phyloP scores from a whole-genome alignment of 371 early-diverging fungal genomes.

The Mycotypha africana region DNA sequence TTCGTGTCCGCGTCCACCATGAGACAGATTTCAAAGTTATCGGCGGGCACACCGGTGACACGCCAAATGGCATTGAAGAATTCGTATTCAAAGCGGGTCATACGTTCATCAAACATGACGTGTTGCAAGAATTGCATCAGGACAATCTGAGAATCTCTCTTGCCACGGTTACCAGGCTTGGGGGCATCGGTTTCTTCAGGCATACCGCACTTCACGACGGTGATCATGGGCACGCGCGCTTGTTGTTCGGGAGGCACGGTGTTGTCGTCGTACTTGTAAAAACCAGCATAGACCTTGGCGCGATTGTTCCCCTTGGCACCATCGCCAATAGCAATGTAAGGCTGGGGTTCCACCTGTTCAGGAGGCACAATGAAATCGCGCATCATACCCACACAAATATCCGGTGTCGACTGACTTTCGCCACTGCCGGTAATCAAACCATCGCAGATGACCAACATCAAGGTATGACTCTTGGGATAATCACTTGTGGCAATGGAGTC shows the following conservation, averaged over 20 bases:
- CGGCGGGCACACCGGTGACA: slow-evolving; percentile 78
- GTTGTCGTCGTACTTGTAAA: slow-evolving; percentile 65
- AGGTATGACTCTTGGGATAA: slow-evolving; percentile 87
- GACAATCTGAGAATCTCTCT: slow-evolving; percentile 98
- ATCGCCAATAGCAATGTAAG: slow-evolving; percentile 93
- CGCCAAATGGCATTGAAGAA: slow-evolving; percentile 88
- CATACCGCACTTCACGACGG: slow-evolving; percentile 92
- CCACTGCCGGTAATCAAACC: slow-evolving; percentile 84
- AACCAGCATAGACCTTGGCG: slow-evolving; percentile 94
- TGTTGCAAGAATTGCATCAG: slow-evolving; percentile 96
- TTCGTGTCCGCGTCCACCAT: slow-evolving; percentile 99
- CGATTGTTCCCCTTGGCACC: slow-evolving; percentile 92
- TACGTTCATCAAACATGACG: slow-evolving; percentile 92
- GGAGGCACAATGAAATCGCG: slow-evolving; percentile 62
- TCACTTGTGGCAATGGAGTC: slow-evolving; percentile 93
- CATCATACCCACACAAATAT: slow-evolving; percentile 83
- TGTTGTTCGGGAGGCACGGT: slow-evolving; percentile 45
- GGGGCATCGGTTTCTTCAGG: slow-evolving; percentile 60
- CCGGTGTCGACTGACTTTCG: slow-evolving; percentile 74
- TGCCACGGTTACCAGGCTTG: slow-evolving; percentile 96
- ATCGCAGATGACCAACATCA: slow-evolving; percentile 89
- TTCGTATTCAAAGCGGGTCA: slow-evolving; percentile 95
- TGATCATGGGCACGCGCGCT: slow-evolving; percentile 77
- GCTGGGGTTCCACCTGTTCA: slow-evolving; percentile 61
- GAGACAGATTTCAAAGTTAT: slow-evolving; percentile 83